A percentile compares a stretch with the other conserved stretches of the same genome.
Conservation (phyloP, 768 basidiomycete genomes). For the Clavaria fumosa region DNA sequence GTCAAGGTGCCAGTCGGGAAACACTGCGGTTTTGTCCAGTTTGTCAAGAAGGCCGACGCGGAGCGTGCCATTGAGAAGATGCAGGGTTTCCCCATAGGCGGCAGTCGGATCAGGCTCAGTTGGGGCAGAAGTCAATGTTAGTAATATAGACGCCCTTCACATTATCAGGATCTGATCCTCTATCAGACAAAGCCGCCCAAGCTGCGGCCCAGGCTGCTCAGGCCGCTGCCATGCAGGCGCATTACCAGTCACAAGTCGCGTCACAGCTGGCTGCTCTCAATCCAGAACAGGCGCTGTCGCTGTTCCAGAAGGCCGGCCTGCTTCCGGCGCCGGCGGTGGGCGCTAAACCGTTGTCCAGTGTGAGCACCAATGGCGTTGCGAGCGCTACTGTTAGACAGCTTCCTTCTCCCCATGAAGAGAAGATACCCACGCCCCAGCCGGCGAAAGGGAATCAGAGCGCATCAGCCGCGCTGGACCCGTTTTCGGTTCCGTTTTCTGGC, state of each 20-base stretch:
- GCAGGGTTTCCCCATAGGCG: slow-evolving; percentile 92
- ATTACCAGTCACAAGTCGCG: slow-evolving; percentile 15
- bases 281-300: slow-evolving; percentile 46
- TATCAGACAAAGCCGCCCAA: slow-evolving; percentile 74
- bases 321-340: too few species aligned
- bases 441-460: too few species aligned
- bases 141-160: too few species aligned
- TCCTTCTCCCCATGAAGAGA: too few species aligned
- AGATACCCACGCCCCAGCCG: too few species aligned
- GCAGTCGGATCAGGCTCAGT: slow-evolving; percentile 77
- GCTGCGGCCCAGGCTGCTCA: slow-evolving; percentile 65
- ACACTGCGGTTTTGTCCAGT: slow-evolving; percentile 93
- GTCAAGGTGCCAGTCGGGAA: slow-evolving; percentile 96
- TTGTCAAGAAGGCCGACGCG: slow-evolving; percentile 81
- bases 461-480: slow-evolving; percentile 2
- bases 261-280: slow-evolving; percentile 24
- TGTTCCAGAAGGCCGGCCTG: slow-evolving; percentile 42
- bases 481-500: slow-evolving; percentile 4
- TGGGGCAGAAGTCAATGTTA: slow-evolving; percentile 91
- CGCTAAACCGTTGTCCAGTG: too few species aligned
- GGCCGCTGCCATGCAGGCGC: slow-evolving; percentile 47
- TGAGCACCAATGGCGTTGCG: slow-evolving; percentile 5
- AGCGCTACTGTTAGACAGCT: too few species aligned
- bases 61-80: slow-evolving; percentile 90
- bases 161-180: too few species aligned